Percentiles rank a stretch among this genome's conserved stretches.
phyloP scores from a whole-genome alignment of 2,329 filamentous ascomycete species.

The Penicillium verrucosum region DNA sequence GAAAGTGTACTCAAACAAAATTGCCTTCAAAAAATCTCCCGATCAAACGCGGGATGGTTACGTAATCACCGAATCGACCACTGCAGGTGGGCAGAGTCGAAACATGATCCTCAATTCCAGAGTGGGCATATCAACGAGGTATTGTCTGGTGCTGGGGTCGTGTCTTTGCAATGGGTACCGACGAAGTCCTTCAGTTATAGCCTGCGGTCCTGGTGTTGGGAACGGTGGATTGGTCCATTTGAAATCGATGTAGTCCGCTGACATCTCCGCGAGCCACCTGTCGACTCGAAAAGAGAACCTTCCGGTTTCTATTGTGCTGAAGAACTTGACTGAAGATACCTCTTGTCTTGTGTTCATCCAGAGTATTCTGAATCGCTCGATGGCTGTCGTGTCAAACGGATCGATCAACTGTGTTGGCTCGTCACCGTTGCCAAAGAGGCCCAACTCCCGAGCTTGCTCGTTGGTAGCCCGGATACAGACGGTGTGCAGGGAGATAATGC shows the following conservation, averaged over 20 bases:
- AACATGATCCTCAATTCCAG: constrained; percentile 4
- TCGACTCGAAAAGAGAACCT: background rate
- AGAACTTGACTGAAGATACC: background rate
- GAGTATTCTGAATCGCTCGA: background rate
- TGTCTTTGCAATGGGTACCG: background rate
- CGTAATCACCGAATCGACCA: background rate
- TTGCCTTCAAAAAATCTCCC: constrained; percentile 18
- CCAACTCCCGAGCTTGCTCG: background rate
- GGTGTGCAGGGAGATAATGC: background rate
- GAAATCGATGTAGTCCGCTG: background rate
- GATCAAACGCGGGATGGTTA: constrained; percentile 4
- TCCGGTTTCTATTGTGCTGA: background rate
- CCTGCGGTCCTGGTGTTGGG: background rate
- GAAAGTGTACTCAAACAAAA: constrained; percentile 9
- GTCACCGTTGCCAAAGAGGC: constrained; percentile 1
- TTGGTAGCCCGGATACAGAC: background rate
- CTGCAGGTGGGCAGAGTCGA: constrained; percentile 6
- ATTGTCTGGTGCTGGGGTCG: background rate
- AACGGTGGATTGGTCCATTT: background rate
- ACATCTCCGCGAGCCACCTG: background rate
- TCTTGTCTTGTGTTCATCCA: background rate
- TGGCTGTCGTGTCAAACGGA: background rate
- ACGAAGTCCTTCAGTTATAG: background rate
- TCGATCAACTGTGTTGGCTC: constrained; percentile 1
- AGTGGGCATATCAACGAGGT: background rate